These are phyloP conservation scores for Penicillium simplicissimum DNA, from an alignment of 495 filamentous ascomycete genomes.

Conservation along the genomic window DNA sequence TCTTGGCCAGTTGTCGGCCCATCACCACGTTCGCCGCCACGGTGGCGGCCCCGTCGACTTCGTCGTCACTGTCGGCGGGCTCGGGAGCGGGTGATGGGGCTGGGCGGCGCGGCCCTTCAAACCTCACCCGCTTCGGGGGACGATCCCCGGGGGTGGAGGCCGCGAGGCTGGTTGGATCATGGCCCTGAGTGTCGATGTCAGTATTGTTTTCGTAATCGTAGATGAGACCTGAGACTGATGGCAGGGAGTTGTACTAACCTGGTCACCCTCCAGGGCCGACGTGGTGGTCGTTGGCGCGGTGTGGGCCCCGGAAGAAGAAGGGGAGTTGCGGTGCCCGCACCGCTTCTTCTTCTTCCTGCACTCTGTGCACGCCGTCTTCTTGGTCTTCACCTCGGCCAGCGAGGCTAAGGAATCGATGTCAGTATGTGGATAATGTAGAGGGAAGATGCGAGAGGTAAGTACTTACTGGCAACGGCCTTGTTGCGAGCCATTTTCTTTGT, in stretches of 20 bases:
- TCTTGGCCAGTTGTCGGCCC: constrained; percentile 15
- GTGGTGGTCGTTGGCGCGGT: background rate
- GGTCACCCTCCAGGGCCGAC: background rate
- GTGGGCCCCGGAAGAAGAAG: background rate
- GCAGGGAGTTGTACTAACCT: background rate
- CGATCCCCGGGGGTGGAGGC: background rate
- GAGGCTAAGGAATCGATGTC: constrained; percentile 8
- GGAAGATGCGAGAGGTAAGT: background rate
- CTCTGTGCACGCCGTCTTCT: constrained; percentile 11
- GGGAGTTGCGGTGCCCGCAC: constrained; percentile 15
- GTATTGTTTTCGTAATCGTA: background rate
- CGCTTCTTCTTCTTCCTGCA: constrained; percentile 27
- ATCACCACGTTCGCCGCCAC: constrained; percentile 17
- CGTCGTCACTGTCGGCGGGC: constrained; percentile 7
- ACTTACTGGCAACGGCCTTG: constrained; percentile 1
- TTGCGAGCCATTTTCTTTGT: background rate
- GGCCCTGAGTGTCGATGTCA: background rate
- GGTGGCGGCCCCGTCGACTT: constrained; percentile 5
- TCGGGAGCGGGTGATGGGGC: background rate
- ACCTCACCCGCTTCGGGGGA: background rate
- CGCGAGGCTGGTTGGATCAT: background rate
- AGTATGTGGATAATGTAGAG: background rate
- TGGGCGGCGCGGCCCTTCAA: background rate
- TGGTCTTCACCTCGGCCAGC: constrained; percentile 7
- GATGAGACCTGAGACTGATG: background rate